Base-by-base conservation (phyloP, 257 asterid species). In the Nicotiana sylvestris region DNA sequence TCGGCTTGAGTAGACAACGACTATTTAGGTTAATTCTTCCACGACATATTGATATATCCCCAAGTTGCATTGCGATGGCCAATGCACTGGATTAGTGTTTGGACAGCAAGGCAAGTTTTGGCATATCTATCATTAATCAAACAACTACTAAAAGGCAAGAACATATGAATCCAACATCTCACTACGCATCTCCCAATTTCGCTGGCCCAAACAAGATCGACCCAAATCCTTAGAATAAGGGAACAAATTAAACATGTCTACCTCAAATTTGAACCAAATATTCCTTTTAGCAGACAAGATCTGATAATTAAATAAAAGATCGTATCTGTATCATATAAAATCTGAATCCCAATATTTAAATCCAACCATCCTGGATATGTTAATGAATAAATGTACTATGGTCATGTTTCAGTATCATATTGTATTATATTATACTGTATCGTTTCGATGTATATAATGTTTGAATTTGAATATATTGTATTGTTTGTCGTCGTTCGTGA, bases 281-380 rank as follows among this genome's bases (percentile, higher is more conserved):
- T 86, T 87, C 90, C 89, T 87, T 90, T 88, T 83, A 86, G 85
- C 91, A 86, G 98, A 92, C 97, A 92, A 87, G 88, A 91, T 69
- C 87, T 88, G 90, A n/a, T n/a, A n/a, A n/a, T 85, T 66, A 21
- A 87, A 87, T 86, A 60, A 81, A 82, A 62, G 83, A 79, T 66
- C 94, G 83, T 81, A 92, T 93, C 97, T 17, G 92, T 89, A 92
- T 93, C 92, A 89, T 85, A 93, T 90, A 92, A 60, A 89, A 82
- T 77, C 56, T 46, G 80, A 72, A 83, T 82, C 86, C 77, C 82
- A 46, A 18, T 81, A 82, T 86, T 86, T 87, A 85, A 66, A 74
- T 85, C 89, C 88, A 87, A 90, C 86, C 87, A 84, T 58, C 65
- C 76, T 82, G 81, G 62, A 82, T 62, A 85, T 83, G 86, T 82